Base-by-base conservation (phyloP, 805 yeast species). In the Cyberlindnera euphorbiiphila region DNA sequence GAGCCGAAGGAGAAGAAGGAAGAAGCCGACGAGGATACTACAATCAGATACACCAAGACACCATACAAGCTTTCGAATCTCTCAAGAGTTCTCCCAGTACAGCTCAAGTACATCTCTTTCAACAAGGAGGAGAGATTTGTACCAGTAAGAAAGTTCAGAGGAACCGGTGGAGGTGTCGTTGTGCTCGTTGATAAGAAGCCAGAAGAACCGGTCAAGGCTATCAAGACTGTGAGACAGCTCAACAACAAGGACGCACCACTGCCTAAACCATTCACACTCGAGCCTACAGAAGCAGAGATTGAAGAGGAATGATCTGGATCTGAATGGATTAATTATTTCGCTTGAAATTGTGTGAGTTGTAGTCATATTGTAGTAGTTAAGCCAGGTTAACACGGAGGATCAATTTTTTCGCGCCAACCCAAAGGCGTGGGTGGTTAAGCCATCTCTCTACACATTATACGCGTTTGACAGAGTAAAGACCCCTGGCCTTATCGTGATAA, bases 41-140 rank as follows among this genome's bases (percentile, higher is more conserved):
- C 71, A 31, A 66, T 69, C 44, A 76, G 74, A 47, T 79, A 80
- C 55, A 68, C 74, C 38, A 72, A 77, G 53, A 73, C 74, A 16
- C 82, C 88, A 19, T 87, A 76, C 62, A 75, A 76, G 57, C 67
- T 93, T 39, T 71, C 71, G 25, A 93, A 93, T 58, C 68, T 91
- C 73, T 73, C 93, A 10, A 78, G 98, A 54, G 95, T 93, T 2
- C 68, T 93, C 38, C 98, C 98, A 12, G 75, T 81, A 30, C 98
- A 93, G 65, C 70, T 89, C 41, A 82, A 81, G 61, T 86, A 79
- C 64, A 76, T 93, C 36, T 72, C 95, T 4, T 88, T 91, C 57
- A 62, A 69, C 25, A 81, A 82, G 54, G 83, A 78, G 39, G 81
- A 75, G 32, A 73, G 95, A 55, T 91, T 82, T 61, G 74, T 69